Evolutionary conservation across 2,329 filamentous ascomycete genomes (phyloP), one percentile per base, ranked within the genome.

Genomic region (Exophiala sideris): DNA sequence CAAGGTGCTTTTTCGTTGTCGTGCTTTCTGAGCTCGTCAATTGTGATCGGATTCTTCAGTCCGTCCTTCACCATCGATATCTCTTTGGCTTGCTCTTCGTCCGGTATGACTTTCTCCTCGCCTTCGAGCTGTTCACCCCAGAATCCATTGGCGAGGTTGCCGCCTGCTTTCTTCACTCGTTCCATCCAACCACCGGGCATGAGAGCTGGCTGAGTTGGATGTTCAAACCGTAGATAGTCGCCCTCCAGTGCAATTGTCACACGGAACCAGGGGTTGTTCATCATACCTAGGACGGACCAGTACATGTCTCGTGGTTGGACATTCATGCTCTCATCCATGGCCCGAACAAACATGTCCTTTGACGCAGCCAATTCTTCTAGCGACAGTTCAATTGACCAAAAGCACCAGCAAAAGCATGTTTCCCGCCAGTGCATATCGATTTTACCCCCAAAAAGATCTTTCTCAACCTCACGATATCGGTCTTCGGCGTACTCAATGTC

Each of bases 241-340:
- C 76, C 78, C 56, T 91, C 85, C 52, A 84, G 85, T 48, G 83
- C 81, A 50, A 96, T 87, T 1, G 85, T 82, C 1, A 96, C 81
- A 4, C 91, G 80, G 69, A 87, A 96, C 91, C 91, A 96, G 0
- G 89, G 88, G 64, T 96, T 96, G 72, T 96, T 96, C 91, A 96
- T 96, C 91, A 96, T 96, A 0, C 91, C 91, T 36, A 96, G 74
- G 2, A 95, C 90, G 56, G 84, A 91, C 91, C 91, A 96, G 73
- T 96, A 96, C 89, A 96, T 94, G 65, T 96, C 91, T 57, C 89
- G 80, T 3, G 91, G 91, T 68, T 95, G 90, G 0, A 89, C 76
- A 70, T 88, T 89, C 82, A 96, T 86, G 50, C 86, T 82, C 61
- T 96, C 91, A 63, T 96, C 91, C 90, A 96, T 95, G 3, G 86